These are phyloP conservation scores for Lonicera japonica DNA, from an alignment of 129 eudicot species.

Conservation along the genomic window DNA sequence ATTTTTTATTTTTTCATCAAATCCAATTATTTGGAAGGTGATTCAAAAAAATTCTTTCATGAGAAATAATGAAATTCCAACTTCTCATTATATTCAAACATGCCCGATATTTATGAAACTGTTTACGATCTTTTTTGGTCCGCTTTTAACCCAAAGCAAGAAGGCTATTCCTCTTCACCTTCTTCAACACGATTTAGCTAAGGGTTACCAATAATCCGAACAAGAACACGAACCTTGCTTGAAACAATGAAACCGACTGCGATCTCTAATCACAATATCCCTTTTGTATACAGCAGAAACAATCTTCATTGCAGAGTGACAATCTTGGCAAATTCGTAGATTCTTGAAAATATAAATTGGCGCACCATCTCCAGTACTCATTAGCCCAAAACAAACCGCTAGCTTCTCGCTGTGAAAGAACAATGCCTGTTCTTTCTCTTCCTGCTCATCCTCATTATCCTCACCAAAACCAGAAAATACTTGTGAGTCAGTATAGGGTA, in stretches of 20 bases:
- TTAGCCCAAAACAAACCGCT: constrained; percentile 31
- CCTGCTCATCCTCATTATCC: constrained; percentile 7
- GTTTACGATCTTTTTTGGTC: too few relatives aligned
- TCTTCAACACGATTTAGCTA: not conserved
- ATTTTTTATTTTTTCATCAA: too few relatives aligned
- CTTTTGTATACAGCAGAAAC: constrained; percentile 19
- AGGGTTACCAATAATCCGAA: constrained; percentile 31
- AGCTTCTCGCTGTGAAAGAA: constrained; percentile 37
- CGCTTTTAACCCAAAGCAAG: too few relatives aligned
- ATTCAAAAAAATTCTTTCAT: too few relatives aligned
- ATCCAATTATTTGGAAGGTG: too few relatives aligned
- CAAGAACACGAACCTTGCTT: constrained; percentile 30
- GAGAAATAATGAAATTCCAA: too few relatives aligned
- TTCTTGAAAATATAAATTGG: constrained; percentile 31
- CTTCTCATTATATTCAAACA: too few relatives aligned
- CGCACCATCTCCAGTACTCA: constrained; percentile 23
- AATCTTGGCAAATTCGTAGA: constrained; percentile 32
- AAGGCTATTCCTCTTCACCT: not conserved
- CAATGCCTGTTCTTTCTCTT: constrained; percentile 28
- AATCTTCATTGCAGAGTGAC: constrained; percentile 36
- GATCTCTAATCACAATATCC: constrained; percentile 26
- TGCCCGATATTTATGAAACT: too few relatives aligned
- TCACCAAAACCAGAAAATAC: constrained; percentile 15
- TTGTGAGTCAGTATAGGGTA: constrained; percentile 22
- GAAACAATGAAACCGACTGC: constrained; percentile 26